A percentile compares a stretch with the other conserved stretches of the same genome.
Evolutionary conservation across 1,284 basidiomycete genomes (phyloP).

Genomic region (Apiotrichum gracile): DNA sequence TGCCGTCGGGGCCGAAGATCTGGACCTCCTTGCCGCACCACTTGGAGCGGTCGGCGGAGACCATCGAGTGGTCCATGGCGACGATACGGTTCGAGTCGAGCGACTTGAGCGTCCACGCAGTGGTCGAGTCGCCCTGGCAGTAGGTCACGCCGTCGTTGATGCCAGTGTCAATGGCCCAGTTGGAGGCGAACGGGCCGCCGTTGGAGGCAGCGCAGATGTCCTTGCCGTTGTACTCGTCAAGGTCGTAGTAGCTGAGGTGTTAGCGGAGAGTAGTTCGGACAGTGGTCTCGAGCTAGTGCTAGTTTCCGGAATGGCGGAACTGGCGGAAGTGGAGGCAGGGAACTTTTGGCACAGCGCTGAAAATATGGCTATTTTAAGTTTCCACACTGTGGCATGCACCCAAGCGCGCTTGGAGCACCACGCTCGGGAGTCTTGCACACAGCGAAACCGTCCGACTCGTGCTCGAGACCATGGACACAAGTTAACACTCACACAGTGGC

Average conservation of each 20-base stretch:
- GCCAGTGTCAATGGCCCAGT: constrained; percentile 14
- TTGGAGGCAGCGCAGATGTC: constrained; percentile 12
- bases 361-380: no score
- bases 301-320: neutral
- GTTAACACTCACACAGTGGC: constrained; percentile 13
- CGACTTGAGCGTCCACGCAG: constrained; percentile 4
- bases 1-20: constrained; percentile 24
- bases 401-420: neutral
- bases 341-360: neutral
- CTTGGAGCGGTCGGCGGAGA: constrained; percentile 8
- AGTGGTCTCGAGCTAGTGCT: neutral
- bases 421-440: neutral
- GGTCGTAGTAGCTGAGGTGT: constrained; percentile 16
- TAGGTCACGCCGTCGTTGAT: constrained; percentile 14
- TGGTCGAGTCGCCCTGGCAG: constrained; percentile 10
- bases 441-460: no score
- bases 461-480: neutral
- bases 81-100: constrained; percentile 15
- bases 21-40: constrained; percentile 23
- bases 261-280: neutral
- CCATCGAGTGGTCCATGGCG: constrained; percentile 20
- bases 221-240: constrained; percentile 3
- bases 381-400: no score
- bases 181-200: constrained; percentile 15
- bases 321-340: no score